Base-by-base conservation (phyloP, 1,284 basidiomycete species). In the Wallemia hederae region DNA sequence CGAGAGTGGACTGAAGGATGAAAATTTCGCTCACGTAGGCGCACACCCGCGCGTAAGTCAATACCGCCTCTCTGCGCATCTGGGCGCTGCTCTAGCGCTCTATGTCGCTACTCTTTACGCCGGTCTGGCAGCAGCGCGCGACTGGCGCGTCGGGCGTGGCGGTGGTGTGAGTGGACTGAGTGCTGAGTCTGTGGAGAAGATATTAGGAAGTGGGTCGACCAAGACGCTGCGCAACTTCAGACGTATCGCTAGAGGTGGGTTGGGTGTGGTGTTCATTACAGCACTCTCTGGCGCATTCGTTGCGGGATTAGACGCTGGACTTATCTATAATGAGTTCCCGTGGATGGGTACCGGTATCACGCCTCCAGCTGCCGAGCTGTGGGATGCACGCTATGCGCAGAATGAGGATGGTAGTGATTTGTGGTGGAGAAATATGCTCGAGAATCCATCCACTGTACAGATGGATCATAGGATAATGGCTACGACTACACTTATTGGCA, bases 291-390 rank as follows among this genome's bases (percentile, higher is more conserved):
- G 86, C 62, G 92, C 92, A 1, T 92, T 97, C 67, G 94, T 99
- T 24, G 94, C 94, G 27, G 94, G 94, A 7, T 76, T 99, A 34
- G 94, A 99, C 70, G 94, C 94, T 0, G 94, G 94, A 1, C 72
- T 99, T 60, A 72, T 94, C 19, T 98, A 98, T 74, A 98, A 97
- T 70, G 92, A 97, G 70, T 99, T 96, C 74, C 94, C 94, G 0
- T 74, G 83, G 2, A 99, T 99, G 94, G 94, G 90, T 55, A 88
- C 85, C 9, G 78, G 81, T 7, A 70, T 96, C 27, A 78, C 80
- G 1, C 94, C 94, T 1, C 89, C 90, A 0, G 67, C 74, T 14
- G 78, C 83, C 29, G 94, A 98, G 70, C 77, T 99, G 24, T 79
- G 94, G 68, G 80, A 84, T 39, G 69, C 76, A 24, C 63, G n/a